phyloP scores from a whole-genome alignment of 768 basidiomycete genomes.

The Lepiota brunneoincarnata region DNA sequence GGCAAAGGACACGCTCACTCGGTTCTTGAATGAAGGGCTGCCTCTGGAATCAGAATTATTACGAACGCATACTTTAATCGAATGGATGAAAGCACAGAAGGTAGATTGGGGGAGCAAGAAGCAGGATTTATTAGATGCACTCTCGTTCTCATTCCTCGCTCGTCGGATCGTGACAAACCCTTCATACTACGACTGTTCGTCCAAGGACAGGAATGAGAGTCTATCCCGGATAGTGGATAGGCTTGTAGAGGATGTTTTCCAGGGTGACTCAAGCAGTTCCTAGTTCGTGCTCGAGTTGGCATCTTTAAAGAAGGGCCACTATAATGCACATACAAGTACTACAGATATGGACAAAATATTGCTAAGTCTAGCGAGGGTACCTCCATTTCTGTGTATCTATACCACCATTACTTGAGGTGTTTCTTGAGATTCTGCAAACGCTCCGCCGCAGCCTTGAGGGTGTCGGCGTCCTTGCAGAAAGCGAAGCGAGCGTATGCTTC shows the following conservation, averaged over 20 bases:
- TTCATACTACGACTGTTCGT: slow-evolving; percentile 69
- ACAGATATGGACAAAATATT: not conserved
- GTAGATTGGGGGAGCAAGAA: slow-evolving; percentile 28
- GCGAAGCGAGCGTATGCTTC: slow-evolving; percentile 88
- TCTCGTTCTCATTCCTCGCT: slow-evolving; percentile 82
- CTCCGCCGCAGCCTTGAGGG: slow-evolving; percentile 76
- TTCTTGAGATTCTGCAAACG: slow-evolving; percentile 74
- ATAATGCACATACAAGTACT: not conserved
- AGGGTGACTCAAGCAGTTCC: not conserved
- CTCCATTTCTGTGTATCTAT: not conserved
- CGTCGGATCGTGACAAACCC: slow-evolving; percentile 76
- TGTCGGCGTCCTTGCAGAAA: slow-evolving; percentile 94
- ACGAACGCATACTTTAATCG: slow-evolving; percentile 44
- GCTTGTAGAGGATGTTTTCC: slow-evolving; percentile 24
- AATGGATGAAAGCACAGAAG: slow-evolving; percentile 21
- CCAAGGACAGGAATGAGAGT: slow-evolving; percentile 44
- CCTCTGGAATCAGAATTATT: slow-evolving; percentile 83
- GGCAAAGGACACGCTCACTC: slow-evolving; percentile 73
- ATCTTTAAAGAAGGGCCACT: too few relatives aligned
- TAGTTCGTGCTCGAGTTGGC: not conserved
- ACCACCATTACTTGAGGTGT: slow-evolving; percentile 38
- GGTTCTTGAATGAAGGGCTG: slow-evolving; percentile 85
- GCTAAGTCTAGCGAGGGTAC: not conserved
- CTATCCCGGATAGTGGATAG: slow-evolving; percentile 72
- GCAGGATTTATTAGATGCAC: slow-evolving; percentile 70